Conservation (phyloP, 2,329 filamentous ascomycete species). For the Colletotrichum sp. region DNA sequence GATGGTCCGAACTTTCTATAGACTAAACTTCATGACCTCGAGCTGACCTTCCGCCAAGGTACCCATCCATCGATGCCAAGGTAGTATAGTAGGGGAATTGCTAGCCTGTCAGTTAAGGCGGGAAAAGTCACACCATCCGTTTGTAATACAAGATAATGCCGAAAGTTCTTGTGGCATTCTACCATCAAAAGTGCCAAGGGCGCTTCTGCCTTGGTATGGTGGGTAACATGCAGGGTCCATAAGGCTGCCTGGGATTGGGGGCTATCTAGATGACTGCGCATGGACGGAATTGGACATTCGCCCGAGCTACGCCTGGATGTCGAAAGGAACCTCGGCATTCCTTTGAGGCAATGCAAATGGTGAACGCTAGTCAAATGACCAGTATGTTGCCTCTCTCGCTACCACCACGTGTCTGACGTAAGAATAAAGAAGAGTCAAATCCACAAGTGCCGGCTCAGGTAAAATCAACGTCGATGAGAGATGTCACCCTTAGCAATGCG, state of each 20-base stretch:
- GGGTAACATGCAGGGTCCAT: not conserved
- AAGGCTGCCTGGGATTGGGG: not conserved
- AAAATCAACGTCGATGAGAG: not conserved
- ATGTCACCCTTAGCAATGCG: not conserved
- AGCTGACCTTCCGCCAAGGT: not conserved
- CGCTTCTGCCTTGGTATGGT: not conserved
- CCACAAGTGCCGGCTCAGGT: not conserved
- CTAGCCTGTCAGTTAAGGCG: not conserved
- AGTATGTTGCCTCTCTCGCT: not conserved
- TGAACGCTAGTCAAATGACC: not conserved
- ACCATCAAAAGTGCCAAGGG: not conserved
- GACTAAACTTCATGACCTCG: rapidly evolving
- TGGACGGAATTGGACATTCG: not conserved
- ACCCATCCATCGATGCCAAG: not conserved
- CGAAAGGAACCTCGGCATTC: not conserved
- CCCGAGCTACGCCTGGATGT: not conserved
- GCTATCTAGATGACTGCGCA: not conserved
- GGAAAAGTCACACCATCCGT: not conserved
- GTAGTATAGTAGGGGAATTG: not conserved
- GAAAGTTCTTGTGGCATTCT: not conserved
- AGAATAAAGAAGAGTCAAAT: not conserved
- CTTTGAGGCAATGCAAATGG: not conserved
- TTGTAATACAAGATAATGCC: not conserved
- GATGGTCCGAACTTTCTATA: not conserved
- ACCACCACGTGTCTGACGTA: not conserved